Evolutionary conservation across 164 flowering plant genomes (phyloP).

Genomic region (Annona cherimola): DNA sequence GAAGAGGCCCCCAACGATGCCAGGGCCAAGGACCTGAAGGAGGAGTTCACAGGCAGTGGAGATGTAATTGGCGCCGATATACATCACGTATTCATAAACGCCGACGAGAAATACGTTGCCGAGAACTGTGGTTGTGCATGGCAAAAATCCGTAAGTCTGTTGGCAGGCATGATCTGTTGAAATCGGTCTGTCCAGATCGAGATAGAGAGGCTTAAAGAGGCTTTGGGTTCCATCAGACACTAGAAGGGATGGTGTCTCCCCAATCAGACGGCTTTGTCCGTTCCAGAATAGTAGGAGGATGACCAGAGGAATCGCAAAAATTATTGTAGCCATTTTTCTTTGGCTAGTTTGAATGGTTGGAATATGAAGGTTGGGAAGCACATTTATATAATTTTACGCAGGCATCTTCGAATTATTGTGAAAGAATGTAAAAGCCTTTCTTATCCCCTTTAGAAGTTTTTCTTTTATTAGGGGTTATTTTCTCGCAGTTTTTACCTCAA

Average conservation of each 20-base stretch:
- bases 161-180: conserved; percentile 27
- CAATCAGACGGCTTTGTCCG: conserved; percentile 10
- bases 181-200: not conserved
- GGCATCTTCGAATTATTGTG: no score
- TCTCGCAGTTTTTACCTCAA: no score
- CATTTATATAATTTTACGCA: not conserved
- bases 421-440: no score
- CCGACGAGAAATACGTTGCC: conserved; percentile 52
- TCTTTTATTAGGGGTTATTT: no score
- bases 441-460: no score
- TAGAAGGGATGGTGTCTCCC: conserved; percentile 17
- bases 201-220: not conserved
- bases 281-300: conserved; percentile 4
- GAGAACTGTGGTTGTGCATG: conserved; percentile 43
- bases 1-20: conserved; percentile 79
- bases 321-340: not conserved
- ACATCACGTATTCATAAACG: conserved; percentile 70
- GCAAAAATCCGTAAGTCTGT: conserved; percentile 60
- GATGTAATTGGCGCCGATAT: conserved; percentile 54
- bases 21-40: conserved; percentile 82
- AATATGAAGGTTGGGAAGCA: not conserved
- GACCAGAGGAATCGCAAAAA: not conserved
- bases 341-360: not conserved
- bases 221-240: conserved; percentile 24
- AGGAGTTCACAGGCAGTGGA: conserved; percentile 79